Conservation (phyloP, 257 asterid genomes). For the Verbena officinalis region DNA sequence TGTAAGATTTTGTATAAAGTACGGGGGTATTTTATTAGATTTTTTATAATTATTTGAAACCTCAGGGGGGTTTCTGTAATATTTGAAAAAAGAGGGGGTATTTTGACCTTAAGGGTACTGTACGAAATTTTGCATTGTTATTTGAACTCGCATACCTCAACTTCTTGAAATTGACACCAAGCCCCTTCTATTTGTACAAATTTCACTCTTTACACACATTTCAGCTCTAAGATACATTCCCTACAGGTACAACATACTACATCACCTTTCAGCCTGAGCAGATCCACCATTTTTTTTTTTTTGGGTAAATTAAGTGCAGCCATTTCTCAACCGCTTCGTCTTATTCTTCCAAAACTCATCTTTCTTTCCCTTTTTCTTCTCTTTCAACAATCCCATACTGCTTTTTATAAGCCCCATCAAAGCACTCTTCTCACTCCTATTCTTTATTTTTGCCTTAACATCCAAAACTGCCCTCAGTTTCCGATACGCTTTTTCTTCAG, state of each 20-base stretch:
- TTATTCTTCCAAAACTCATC: slow-evolving; percentile 89
- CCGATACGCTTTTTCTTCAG: slow-evolving; percentile 73
- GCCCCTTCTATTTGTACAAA: not conserved
- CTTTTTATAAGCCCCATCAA: slow-evolving; percentile 80
- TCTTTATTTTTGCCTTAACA: slow-evolving; percentile 73
- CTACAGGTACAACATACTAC: not conserved
- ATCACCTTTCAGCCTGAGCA: slow-evolving; percentile 34
- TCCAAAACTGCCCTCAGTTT: slow-evolving; percentile 82
- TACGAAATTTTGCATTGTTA: too few species aligned
- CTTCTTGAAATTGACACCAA: too few species aligned
- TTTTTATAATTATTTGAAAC: too few species aligned
- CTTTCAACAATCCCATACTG: slow-evolving; percentile 68
- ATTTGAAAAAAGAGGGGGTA: too few species aligned
- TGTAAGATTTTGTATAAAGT: too few species aligned
- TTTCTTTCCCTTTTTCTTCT: slow-evolving; percentile 75
- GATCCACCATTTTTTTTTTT: slow-evolving; percentile 44
- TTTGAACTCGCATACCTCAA: too few species aligned
- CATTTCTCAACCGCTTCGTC: slow-evolving; percentile 45
- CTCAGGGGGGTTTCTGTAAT: too few species aligned
- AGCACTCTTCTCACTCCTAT: slow-evolving; percentile 84
- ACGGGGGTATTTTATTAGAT: too few species aligned
- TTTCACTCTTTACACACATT: not conserved
- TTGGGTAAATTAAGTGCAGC: too few species aligned
- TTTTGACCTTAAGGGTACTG: too few species aligned
- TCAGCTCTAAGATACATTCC: not conserved